Conservation (phyloP, 768 basidiomycete species). For the Kwoniella bestiolae region DNA sequence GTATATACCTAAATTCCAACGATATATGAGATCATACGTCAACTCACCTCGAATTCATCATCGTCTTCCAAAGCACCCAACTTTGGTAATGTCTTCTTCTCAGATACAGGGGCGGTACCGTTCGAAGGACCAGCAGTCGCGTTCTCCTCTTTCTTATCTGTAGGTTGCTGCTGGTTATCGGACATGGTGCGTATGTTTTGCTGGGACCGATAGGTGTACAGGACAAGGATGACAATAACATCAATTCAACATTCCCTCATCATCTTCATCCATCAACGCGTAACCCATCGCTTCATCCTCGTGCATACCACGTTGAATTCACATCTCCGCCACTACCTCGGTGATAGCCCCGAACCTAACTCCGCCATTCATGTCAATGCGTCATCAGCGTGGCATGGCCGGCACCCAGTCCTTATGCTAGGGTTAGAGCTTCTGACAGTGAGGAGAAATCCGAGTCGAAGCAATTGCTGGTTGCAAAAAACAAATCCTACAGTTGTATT, state of each 20-base stretch:
- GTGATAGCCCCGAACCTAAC: neutral
- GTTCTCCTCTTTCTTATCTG: slow-evolving; percentile 8
- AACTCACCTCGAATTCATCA: slow-evolving; percentile 77
- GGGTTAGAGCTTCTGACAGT: slow-evolving; percentile 54
- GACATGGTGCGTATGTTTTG: slow-evolving; percentile 8
- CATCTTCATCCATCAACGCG: slow-evolving; percentile 9
- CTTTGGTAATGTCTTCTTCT: slow-evolving; percentile 63
- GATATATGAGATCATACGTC: neutral
- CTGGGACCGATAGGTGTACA: neutral
- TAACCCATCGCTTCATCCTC: neutral
- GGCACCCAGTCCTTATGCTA: slow-evolving; percentile 50
- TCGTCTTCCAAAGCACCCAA: slow-evolving; percentile 94
- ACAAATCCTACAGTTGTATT: slow-evolving; percentile 44
- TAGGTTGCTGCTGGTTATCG: slow-evolving; percentile 18
- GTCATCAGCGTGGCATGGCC: neutral
- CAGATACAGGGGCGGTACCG: slow-evolving; percentile 6
- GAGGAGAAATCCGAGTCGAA: slow-evolving; percentile 55
- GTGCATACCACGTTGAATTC: neutral
- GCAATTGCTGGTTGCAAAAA: slow-evolving; percentile 56
- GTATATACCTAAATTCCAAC: neutral
- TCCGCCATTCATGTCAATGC: neutral
- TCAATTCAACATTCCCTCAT: no score
- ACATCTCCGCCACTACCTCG: neutral
- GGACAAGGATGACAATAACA: no score
- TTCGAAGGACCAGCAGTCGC: slow-evolving; percentile 25